phyloP scores from a whole-genome alignment of 2,329 filamentous ascomycete genomes.

The Paecilomyces dactylethromorphus region DNA sequence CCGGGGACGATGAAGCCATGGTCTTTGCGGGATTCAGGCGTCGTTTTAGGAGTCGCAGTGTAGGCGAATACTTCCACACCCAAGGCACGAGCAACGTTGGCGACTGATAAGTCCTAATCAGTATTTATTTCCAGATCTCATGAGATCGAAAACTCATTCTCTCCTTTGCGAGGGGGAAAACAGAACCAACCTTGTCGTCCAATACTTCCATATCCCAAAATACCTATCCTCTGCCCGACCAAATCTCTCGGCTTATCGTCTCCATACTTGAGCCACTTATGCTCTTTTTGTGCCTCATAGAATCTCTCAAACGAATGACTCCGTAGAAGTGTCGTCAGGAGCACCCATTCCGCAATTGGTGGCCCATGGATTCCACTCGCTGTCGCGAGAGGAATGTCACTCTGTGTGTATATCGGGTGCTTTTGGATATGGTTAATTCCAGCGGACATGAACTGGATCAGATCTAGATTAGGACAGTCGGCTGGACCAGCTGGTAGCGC shows the following conservation, averaged over 20 bases:
- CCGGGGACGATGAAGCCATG: conserved; percentile 61
- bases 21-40: conserved; percentile 59
- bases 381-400: conserved; percentile 48
- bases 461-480: conserved; percentile 27
- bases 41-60: conserved; percentile 63
- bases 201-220: conserved; percentile 58
- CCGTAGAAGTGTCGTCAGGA: conserved; percentile 52
- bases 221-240: conserved; percentile 53
- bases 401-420: conserved; percentile 48
- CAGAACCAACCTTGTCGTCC: conserved; percentile 48
- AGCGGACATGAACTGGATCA: conserved; percentile 53
- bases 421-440: conserved; percentile 50
- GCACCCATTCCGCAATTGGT: conserved; percentile 61
- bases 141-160: neutral
- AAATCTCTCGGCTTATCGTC: conserved; percentile 41
- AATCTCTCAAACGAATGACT: conserved; percentile 49
- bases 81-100: conserved; percentile 54
- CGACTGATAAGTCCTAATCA: conserved; percentile 32
- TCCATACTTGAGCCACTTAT: conserved; percentile 40
- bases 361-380: conserved; percentile 55
- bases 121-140: neutral
- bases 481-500: conserved; percentile 1
- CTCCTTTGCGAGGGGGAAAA: neutral
- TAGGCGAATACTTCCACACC: conserved; percentile 70
- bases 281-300: conserved; percentile 53